Evolutionary conservation across 495 filamentous ascomycete genomes (phyloP).

Genomic region (Penicillium canariense): DNA sequence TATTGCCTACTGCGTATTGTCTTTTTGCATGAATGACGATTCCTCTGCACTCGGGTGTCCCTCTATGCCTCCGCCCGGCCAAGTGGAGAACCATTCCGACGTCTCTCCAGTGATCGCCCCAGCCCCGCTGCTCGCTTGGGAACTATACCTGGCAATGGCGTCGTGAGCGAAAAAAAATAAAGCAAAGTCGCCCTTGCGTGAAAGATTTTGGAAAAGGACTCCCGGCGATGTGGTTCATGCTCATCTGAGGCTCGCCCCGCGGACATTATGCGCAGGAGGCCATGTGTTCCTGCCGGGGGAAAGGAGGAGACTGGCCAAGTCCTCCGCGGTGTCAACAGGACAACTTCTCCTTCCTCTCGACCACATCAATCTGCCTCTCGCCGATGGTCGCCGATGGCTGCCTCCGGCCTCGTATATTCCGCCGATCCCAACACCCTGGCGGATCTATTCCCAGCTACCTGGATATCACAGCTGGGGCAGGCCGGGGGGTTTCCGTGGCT

Average conservation of each 20-base stretch:
- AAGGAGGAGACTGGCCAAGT: neutral
- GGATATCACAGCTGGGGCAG: conserved; percentile 15
- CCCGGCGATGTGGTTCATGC: neutral
- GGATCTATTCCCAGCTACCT: conserved; percentile 23
- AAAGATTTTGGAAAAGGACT: neutral
- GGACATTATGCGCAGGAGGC: conserved; percentile 15
- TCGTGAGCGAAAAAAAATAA: neutral
- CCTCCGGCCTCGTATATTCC: neutral
- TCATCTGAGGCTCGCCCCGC: conserved; percentile 8
- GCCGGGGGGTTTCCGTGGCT: neutral
- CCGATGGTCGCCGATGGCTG: too few relatives aligned
- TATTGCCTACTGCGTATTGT: too few relatives aligned
- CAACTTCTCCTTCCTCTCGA: neutral
- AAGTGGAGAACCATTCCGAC: neutral
- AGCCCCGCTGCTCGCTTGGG: conserved; percentile 13
- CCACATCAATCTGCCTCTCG: neutral
- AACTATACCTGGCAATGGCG: neutral
- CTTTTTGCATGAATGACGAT: too few relatives aligned
- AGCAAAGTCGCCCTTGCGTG: conserved; percentile 16
- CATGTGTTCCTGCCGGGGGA: conserved; percentile 1
- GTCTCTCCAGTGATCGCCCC: conserved; percentile 12
- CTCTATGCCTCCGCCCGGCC: too few relatives aligned
- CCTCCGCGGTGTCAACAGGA: neutral
- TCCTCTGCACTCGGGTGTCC: too few relatives aligned
- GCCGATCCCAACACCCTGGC: neutral